Evolutionary conservation across 2,329 filamentous ascomycete species (phyloP).

Genomic region (Fusarium anguioides): DNA sequence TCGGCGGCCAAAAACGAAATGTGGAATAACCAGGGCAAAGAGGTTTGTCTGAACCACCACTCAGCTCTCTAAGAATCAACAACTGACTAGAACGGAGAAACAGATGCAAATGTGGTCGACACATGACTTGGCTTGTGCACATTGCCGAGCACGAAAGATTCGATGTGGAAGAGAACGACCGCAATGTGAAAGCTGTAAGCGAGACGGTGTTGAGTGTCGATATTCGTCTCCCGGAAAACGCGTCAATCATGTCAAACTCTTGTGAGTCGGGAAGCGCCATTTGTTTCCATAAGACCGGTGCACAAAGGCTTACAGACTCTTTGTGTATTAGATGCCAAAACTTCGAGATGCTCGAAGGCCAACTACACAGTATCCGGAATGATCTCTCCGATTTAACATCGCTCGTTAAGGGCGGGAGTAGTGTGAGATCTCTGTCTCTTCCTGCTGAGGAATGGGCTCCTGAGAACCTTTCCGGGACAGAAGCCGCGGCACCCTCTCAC

Average conservation of each 20-base stretch:
- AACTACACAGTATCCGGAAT: slow-evolving; percentile 43
- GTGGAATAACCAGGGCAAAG: slow-evolving; percentile 43
- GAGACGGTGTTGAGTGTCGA: slow-evolving; percentile 46
- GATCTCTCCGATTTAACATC: slow-evolving; percentile 44
- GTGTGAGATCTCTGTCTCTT: slow-evolving; percentile 12
- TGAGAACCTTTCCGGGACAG: slow-evolving; percentile 2
- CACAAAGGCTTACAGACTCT: slow-evolving; percentile 32
- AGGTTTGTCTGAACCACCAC: slow-evolving; percentile 34
- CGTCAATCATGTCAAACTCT: slow-evolving; percentile 45
- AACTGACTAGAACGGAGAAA: slow-evolving; percentile 28
- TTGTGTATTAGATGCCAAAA: slow-evolving; percentile 44
- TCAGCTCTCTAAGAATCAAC: background rate
- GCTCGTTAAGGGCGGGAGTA: slow-evolving; percentile 37
- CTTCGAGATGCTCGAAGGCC: slow-evolving; percentile 45
- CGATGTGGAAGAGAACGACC: slow-evolving; percentile 44
- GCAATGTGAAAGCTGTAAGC: slow-evolving; percentile 46
- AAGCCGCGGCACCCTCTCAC: background rate
- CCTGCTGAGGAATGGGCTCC: slow-evolving; percentile 17
- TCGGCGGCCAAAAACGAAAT: slow-evolving; percentile 12
- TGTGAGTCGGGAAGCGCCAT: slow-evolving; percentile 37
- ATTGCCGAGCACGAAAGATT: slow-evolving; percentile 45
- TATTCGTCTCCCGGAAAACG: slow-evolving; percentile 46
- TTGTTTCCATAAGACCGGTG: background rate
- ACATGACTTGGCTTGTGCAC: slow-evolving; percentile 45
- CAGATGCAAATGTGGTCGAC: slow-evolving; percentile 46